phyloP scores from a whole-genome alignment of 2,329 filamentous ascomycete genomes.

The Diaporthe caulivora region DNA sequence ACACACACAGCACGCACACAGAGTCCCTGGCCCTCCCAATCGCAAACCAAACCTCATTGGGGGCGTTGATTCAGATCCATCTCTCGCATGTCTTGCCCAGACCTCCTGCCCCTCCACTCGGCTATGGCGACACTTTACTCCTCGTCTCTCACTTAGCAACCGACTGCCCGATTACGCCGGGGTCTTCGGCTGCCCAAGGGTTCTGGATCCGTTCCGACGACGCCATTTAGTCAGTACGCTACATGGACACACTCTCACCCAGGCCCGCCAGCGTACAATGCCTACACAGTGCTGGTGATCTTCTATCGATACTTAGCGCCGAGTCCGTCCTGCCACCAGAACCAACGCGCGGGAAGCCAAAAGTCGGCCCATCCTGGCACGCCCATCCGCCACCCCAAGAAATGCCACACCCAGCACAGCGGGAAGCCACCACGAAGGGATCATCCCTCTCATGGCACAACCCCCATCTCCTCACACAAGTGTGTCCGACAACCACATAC shows the following conservation, averaged over 20 bases:
- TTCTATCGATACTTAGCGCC: neutral
- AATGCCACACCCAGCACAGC: constrained; percentile 17
- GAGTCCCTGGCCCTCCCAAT: neutral
- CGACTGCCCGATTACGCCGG: neutral
- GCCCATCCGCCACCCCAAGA: constrained; percentile 18
- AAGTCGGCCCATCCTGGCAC: constrained; percentile 13
- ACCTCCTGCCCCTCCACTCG: constrained; percentile 27
- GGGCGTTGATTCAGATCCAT: constrained; percentile 31
- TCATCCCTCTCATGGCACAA: constrained; percentile 19
- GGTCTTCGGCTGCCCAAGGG: constrained; percentile 19
- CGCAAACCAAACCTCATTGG: neutral
- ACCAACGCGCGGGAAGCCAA: neutral
- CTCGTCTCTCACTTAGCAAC: constrained; percentile 26
- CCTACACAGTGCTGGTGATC: constrained; percentile 15
- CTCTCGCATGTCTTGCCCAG: constrained; percentile 34
- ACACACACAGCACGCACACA: neutral
- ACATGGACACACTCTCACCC: neutral
- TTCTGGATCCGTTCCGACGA: constrained; percentile 5
- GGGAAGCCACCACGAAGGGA: constrained; percentile 17
- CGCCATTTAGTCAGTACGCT: constrained; percentile 4
- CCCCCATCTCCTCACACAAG: neutral
- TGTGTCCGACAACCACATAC: too few relatives aligned
- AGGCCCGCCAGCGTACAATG: neutral
- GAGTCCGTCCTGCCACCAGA: neutral
- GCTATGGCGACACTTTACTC: constrained; percentile 13